Conservation (phyloP, 148 eudicot species). For the Rhododendron ovatum region DNA sequence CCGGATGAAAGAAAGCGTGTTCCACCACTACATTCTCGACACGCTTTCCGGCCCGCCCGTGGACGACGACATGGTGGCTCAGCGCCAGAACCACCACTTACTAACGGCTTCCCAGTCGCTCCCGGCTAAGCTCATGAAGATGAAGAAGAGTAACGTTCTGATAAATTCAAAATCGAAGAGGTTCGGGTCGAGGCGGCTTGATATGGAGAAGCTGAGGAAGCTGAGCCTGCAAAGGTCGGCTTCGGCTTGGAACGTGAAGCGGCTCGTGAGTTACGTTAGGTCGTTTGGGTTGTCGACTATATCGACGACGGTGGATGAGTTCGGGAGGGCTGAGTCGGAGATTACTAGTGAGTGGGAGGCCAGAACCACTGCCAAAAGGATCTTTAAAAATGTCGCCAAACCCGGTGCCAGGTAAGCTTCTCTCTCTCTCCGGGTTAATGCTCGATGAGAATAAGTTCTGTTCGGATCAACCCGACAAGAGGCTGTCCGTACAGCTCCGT, state of each 20-base stretch:
- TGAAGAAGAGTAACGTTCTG: background rate
- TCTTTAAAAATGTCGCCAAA: slow-evolving; percentile 60
- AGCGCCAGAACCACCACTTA: background rate
- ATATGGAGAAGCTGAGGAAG: slow-evolving; percentile 54
- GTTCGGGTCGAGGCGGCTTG: slow-evolving; percentile 40
- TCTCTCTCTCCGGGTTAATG: no score
- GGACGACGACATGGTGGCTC: slow-evolving; percentile 26
- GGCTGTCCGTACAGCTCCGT: no score
- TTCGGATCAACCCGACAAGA: no score
- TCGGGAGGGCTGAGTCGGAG: slow-evolving; percentile 51
- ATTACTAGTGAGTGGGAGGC: slow-evolving; percentile 76
- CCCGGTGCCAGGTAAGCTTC: slow-evolving; percentile 50
- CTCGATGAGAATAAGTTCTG: no score
- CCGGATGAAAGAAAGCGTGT: slow-evolving; percentile 77
- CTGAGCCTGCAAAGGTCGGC: slow-evolving; percentile 36
- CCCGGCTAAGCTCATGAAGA: slow-evolving; percentile 33
- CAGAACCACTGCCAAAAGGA: slow-evolving; percentile 41
- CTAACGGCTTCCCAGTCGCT: slow-evolving; percentile 34
- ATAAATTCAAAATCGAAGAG: slow-evolving; percentile 27
- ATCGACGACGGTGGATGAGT: slow-evolving; percentile 52
- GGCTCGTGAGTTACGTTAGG: slow-evolving; percentile 43
- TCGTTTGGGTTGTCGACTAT: slow-evolving; percentile 58
- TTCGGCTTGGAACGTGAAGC: slow-evolving; percentile 58
- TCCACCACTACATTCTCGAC: slow-evolving; percentile 67
- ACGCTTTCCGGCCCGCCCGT: slow-evolving; percentile 71